These are phyloP conservation scores for Fonsecaea pedrosoi DNA, from an alignment of 2,329 filamentous ascomycete species.

Conservation along the genomic window DNA sequence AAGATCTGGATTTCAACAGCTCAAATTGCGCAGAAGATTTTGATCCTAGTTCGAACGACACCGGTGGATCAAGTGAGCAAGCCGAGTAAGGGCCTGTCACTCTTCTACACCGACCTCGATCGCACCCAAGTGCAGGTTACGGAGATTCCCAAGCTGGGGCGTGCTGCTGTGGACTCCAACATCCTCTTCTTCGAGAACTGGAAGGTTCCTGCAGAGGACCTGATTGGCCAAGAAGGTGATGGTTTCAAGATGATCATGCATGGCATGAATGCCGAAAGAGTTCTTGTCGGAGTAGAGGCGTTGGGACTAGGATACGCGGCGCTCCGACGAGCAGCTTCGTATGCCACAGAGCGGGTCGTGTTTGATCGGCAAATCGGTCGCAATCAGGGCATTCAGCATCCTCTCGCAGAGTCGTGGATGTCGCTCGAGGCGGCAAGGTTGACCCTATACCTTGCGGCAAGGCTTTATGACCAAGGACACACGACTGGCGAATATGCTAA, in stretches of 20 bases:
- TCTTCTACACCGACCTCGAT: constrained; percentile 56
- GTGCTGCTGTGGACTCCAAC: constrained; percentile 55
- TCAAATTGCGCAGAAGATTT: constrained; percentile 53
- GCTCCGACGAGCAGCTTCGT: constrained; percentile 51
- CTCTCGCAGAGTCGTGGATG: constrained; percentile 66
- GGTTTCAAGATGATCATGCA: constrained; percentile 55
- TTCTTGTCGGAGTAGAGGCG: constrained; percentile 49
- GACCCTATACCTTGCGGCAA: constrained; percentile 66
- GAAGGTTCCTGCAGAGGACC: constrained; percentile 49
- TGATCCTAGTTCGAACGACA: constrained; percentile 53
- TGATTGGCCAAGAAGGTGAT: constrained; percentile 52
- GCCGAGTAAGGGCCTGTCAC: constrained; percentile 51
- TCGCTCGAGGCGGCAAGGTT: constrained; percentile 66
- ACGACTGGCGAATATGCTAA: constrained; percentile 62
- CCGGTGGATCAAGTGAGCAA: constrained; percentile 52
- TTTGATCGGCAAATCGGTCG: constrained; percentile 65
- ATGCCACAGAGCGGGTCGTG: constrained; percentile 58
- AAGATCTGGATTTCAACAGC: constrained; percentile 58
- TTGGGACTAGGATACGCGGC: constrained; percentile 55
- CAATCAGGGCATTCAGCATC: constrained; percentile 67
- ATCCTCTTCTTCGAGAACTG: constrained; percentile 54
- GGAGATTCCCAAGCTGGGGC: constrained; percentile 56
- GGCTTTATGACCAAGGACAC: constrained; percentile 63
- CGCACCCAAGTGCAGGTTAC: constrained; percentile 47
- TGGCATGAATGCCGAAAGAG: constrained; percentile 50